Conservation (phyloP, 78 protist genomes). For the Reticulomyxa filosa region DNA sequence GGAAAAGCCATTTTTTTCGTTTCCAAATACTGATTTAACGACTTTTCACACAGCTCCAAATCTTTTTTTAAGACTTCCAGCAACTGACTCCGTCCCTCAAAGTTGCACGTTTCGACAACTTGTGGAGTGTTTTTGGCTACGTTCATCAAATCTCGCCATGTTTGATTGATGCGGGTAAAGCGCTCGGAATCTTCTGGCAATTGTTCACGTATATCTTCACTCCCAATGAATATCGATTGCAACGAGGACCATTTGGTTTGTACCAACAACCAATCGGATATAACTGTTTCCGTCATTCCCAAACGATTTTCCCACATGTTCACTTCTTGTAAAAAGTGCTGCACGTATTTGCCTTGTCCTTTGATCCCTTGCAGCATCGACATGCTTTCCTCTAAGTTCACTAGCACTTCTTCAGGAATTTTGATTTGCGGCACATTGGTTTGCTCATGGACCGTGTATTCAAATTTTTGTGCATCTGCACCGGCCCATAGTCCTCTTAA, state of each 20-base stretch:
- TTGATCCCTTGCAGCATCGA: conserved; percentile 30
- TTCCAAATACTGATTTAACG: conserved; percentile 58
- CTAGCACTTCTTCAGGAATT: conserved; percentile 11
- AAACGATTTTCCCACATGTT: conserved; percentile 38
- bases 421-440: conserved; percentile 20
- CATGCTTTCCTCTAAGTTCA: conserved; percentile 27
- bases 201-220: conserved; percentile 62
- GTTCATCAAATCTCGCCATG: conserved; percentile 31
- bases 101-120: conserved; percentile 28
- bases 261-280: conserved; percentile 41
- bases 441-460: conserved; percentile 26
- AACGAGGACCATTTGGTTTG: conserved; percentile 57
- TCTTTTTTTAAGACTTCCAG: conserved; percentile 13
- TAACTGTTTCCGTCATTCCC: conserved; percentile 30
- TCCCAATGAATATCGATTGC: conserved; percentile 53
- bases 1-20: conserved; percentile 59
- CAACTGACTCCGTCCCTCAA: conserved; percentile 3
- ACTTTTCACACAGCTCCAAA: conserved; percentile 49
- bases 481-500: too few species aligned
- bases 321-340: conserved; percentile 21
- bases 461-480: too few species aligned
- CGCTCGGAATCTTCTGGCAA: conserved; percentile 62
- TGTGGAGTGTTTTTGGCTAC: conserved; percentile 1
- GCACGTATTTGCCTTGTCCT: conserved; percentile 20
- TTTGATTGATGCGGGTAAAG: conserved; percentile 45